Percentiles rank a stretch among this genome's conserved stretches.
Evolutionary conservation across 202 grass and related monocot genomes (phyloP).

Genomic region (Eragrostis tef): DNA sequence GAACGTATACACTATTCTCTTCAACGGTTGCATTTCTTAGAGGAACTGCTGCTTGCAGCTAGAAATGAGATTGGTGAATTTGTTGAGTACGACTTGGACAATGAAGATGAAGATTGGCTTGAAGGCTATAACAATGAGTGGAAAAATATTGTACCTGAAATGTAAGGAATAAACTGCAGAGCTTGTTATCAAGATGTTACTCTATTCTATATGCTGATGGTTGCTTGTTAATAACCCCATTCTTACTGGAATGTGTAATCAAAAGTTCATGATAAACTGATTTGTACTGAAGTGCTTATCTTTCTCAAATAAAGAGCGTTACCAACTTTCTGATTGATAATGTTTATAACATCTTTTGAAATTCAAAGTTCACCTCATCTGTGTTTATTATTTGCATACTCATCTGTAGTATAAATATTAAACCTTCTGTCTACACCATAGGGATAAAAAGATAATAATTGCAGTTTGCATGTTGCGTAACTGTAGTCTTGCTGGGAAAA

Average conservation of each 20-base stretch:
- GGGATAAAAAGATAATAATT: constrained; percentile 9
- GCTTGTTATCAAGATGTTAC: constrained; percentile 17
- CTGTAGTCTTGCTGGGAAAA: background rate
- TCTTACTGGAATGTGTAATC: background rate
- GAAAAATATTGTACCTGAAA: constrained; percentile 73
- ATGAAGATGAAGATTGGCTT: constrained; percentile 90
- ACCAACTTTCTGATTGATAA: background rate
- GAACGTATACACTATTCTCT: constrained; percentile 12
- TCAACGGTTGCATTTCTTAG: constrained; percentile 29
- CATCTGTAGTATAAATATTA: background rate
- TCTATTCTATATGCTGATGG: background rate
- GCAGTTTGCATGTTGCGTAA: constrained; percentile 1
- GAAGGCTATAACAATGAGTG: constrained; percentile 68
- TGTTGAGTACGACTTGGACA: constrained; percentile 82
- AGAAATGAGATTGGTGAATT: constrained; percentile 80
- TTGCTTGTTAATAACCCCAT: background rate
- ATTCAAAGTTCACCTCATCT: background rate
- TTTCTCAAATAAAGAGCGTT: background rate
- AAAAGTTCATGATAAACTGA: background rate
- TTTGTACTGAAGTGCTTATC: background rate
- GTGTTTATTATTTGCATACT: background rate
- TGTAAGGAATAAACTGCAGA: constrained; percentile 53
- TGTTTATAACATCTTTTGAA: constrained; percentile 15
- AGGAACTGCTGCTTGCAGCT: constrained; percentile 48
- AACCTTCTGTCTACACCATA: background rate